Percentiles rank a stretch among this genome's conserved stretches.
Evolutionary conservation across 2,329 filamentous ascomycete species (phyloP).

Genomic region (Pestalotiopsis sp.): DNA sequence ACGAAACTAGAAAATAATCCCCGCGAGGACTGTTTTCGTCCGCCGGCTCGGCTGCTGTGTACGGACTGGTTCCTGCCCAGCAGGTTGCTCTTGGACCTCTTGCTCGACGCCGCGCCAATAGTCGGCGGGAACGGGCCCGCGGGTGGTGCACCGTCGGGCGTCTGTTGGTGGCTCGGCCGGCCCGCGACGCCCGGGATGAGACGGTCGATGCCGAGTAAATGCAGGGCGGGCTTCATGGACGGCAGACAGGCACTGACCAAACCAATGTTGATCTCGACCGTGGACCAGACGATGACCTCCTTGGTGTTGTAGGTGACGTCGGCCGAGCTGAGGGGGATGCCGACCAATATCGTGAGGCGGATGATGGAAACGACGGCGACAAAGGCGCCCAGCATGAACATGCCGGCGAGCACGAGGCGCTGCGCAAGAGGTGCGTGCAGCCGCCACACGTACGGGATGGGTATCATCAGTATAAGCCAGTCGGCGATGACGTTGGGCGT

Average conservation of each 20-base stretch:
- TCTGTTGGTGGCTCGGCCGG: neutral
- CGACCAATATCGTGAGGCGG: neutral
- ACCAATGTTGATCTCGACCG: neutral
- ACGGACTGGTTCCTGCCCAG: neutral
- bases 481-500: neutral
- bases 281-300: neutral
- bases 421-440: neutral
- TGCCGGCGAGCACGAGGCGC: neutral
- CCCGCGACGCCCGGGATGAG: neutral
- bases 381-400: neutral
- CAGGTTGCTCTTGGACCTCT: neutral
- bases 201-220: neutral
- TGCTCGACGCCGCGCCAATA: neutral
- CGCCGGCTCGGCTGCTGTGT: neutral
- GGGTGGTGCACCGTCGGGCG: neutral
- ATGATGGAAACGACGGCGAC: neutral
- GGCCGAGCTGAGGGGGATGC: neutral
- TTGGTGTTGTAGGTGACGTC: conserved; percentile 1
- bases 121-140: neutral
- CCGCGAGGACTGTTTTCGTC: neutral
- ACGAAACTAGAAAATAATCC: neutral
- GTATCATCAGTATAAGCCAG: neutral
- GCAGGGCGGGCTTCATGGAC: neutral
- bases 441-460: neutral
- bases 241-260: neutral